Evolutionary conservation across 225 moss, liverwort and hornwort genomes (phyloP).

Genomic region (Climacium dendroides): DNA sequence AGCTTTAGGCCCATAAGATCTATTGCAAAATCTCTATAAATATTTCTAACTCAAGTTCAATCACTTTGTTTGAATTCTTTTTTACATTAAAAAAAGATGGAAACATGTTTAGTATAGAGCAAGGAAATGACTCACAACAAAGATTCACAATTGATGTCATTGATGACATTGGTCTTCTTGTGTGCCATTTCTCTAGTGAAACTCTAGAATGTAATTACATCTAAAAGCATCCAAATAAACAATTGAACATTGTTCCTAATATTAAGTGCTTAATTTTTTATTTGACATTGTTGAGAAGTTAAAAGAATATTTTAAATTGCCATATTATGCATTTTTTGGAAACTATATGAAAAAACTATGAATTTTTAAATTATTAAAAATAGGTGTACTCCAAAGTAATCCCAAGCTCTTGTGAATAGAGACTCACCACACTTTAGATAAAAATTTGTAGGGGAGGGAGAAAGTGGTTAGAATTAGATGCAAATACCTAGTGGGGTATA

Average conservation of each 20-base stretch:
- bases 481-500: rapidly evolving
- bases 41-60: neutral
- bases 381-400: rapidly evolving
- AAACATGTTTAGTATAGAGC: neutral
- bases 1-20: neutral
- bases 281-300: neutral
- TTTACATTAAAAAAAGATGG: too few relatives aligned
- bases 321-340: neutral
- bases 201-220: too few relatives aligned
- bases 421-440: neutral
- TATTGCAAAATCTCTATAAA: too few relatives aligned
- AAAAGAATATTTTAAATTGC: rapidly evolving
- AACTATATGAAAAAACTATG: neutral
- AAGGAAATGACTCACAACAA: neutral
- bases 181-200: neutral
- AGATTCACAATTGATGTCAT: too few relatives aligned
- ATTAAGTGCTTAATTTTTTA: neutral
- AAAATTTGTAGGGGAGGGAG: rapidly evolving
- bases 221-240: neutral
- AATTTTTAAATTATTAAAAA: neutral
- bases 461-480: neutral
- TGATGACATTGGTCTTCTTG: neutral
- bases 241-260: neutral
- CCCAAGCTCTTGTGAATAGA: neutral
- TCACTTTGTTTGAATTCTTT: neutral